Percentiles rank a stretch among this genome's conserved stretches.
Evolutionary conservation across 345 rosid genomes (phyloP).

Genomic region (Odontarrhena argentea): DNA sequence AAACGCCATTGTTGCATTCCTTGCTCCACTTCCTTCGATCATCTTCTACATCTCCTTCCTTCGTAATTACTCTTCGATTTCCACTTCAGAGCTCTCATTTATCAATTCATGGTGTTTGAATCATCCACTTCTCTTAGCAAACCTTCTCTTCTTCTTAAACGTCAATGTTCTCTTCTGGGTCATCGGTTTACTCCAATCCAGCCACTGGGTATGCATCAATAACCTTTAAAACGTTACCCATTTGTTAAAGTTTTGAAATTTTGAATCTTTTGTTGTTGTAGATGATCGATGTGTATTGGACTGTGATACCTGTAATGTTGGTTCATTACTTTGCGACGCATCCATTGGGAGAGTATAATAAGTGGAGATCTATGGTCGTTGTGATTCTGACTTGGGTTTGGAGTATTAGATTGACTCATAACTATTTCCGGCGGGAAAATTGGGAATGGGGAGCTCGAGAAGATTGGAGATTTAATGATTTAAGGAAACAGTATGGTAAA

Average conservation of each 20-base stretch:
- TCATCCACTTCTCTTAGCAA: slow-evolving; percentile 80
- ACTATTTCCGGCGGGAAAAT: slow-evolving; percentile 89
- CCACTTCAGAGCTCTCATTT: slow-evolving; percentile 39
- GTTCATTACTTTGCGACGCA: slow-evolving; percentile 74
- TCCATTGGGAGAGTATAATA: slow-evolving; percentile 62
- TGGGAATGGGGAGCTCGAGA: slow-evolving; percentile 98
- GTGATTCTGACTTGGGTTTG: slow-evolving; percentile 71
- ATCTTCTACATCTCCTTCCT: slow-evolving; percentile 68
- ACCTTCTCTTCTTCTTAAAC: slow-evolving; percentile 83
- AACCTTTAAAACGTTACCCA: background rate
- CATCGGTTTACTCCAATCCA: slow-evolving; percentile 66
- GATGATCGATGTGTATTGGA: slow-evolving; percentile 98
- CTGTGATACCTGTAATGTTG: slow-evolving; percentile 83
- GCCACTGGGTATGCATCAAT: slow-evolving; percentile 71
- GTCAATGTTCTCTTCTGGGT: slow-evolving; percentile 92
- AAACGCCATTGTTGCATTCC: slow-evolving; percentile 64
- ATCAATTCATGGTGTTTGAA: slow-evolving; percentile 71
- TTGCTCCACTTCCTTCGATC: slow-evolving; percentile 78
- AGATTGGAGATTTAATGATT: slow-evolving; percentile 91
- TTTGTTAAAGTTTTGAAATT: background rate
- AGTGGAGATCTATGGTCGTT: slow-evolving; percentile 71
- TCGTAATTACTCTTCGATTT: slow-evolving; percentile 32
- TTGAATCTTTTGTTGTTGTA: slow-evolving; percentile 29
- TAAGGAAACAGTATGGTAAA: slow-evolving; percentile 77
- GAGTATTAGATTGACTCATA: slow-evolving; percentile 82